Evolutionary conservation across 2,329 filamentous ascomycete genomes (phyloP).

Genomic region (Neofusicoccum kwambonambiense): DNA sequence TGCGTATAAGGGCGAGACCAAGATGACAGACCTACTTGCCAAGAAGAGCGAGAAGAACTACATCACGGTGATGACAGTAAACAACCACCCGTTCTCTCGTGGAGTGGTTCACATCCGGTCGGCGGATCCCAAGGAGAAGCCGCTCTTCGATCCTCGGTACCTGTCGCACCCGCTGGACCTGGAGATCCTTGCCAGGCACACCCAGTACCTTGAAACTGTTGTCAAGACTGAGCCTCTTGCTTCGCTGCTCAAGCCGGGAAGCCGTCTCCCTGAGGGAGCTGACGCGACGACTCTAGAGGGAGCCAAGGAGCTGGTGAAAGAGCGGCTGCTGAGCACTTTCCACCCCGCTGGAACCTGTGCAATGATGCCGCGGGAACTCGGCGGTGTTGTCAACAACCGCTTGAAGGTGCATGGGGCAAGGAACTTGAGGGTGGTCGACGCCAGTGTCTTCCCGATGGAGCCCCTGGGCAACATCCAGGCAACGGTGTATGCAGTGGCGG

Average conservation of each 20-base stretch:
- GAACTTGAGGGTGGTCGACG: conserved; percentile 20
- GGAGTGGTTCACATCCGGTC: conserved; percentile 36
- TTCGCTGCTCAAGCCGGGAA: conserved; percentile 31
- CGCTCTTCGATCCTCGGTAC: conserved; percentile 42
- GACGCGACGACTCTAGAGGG: conserved; percentile 3
- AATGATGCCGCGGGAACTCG: conserved; percentile 27
- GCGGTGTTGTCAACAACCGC: conserved; percentile 29
- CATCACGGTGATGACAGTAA: conserved; percentile 28
- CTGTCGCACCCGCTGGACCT: conserved; percentile 46
- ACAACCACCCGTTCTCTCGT: conserved; percentile 32
- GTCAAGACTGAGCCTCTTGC: conserved; percentile 33
- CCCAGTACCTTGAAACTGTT: conserved; percentile 37
- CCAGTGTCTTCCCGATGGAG: conserved; percentile 19
- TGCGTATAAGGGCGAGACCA: conserved; percentile 15
- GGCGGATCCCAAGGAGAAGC: conserved; percentile 29
- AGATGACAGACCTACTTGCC: conserved; percentile 21
- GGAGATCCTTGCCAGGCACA: conserved; percentile 39
- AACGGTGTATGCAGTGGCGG: conserved; percentile 12
- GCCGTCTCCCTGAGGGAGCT: conserved; percentile 20
- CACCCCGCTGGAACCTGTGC: conserved; percentile 33
- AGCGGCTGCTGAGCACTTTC: conserved; percentile 30
- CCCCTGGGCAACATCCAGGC: conserved; percentile 15
- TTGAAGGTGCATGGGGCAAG: conserved; percentile 28
- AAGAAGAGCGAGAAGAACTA: conserved; percentile 25
- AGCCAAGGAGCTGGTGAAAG: conserved; percentile 23